A percentile compares a stretch with the other conserved stretches of the same genome.
Conservation (phyloP, 208 protist species). For the Tritrichomonas foetus region DNA sequence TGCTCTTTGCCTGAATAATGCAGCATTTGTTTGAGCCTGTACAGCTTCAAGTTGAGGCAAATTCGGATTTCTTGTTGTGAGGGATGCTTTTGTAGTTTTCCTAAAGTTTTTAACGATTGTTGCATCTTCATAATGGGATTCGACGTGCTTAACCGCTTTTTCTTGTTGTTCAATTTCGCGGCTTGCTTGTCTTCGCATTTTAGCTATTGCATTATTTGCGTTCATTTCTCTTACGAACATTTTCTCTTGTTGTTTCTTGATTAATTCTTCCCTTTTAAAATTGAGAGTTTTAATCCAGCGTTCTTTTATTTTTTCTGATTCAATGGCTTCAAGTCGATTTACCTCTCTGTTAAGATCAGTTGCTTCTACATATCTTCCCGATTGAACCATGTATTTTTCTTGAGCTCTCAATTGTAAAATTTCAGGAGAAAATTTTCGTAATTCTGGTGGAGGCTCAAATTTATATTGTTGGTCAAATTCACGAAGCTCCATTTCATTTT, state of each 20-base stretch:
- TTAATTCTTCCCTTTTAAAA: not conserved
- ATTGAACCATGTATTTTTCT: not conserved
- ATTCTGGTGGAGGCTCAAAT: not conserved
- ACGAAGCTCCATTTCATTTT: not conserved
- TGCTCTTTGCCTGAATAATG: slow-evolving; percentile 18
- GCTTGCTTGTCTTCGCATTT: not conserved
- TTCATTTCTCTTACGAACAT: not conserved
- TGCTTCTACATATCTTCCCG: slow-evolving; percentile 18
- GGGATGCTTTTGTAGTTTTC: not conserved
- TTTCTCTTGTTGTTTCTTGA: not conserved
- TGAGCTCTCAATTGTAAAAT: not conserved
- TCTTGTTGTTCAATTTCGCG: not conserved
- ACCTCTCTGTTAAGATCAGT: not conserved
- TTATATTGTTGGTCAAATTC: not conserved
- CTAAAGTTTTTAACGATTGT: not conserved
- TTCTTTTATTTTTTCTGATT: not conserved
- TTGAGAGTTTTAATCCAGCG: not conserved
- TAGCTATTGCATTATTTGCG: not conserved
- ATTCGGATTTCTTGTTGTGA: not conserved
- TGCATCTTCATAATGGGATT: not conserved
- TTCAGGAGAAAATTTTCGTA: not conserved
- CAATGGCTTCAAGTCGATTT: not conserved
- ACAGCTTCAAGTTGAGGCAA: not conserved
- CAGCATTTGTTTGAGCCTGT: not conserved
- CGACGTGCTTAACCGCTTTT: not conserved